Base-by-base conservation (phyloP, 2,329 filamentous ascomycete genomes). In the Triangularia setosa region DNA sequence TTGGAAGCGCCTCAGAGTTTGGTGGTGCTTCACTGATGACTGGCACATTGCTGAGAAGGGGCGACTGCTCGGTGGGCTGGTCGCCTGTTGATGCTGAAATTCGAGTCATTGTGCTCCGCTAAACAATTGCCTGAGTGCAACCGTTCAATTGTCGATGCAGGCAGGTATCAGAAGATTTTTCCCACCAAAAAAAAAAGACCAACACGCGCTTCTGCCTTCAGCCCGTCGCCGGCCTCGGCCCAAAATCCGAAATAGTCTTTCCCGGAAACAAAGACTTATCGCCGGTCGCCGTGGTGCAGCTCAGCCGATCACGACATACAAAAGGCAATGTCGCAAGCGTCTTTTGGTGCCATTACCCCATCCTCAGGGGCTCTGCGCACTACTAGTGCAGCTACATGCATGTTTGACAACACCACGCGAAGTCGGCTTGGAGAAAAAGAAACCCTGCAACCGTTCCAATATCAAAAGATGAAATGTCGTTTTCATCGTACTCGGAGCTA, bases 271-370 rank as follows among this genome's bases (percentile, higher is more conserved):
- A 62, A 57, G 60, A 44, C 57, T 30, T 54, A 58, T 28, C 55
- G 52, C 55, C 65, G 58, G 27, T n/a, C n/a, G 12, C 14, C 54
- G 23, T 12, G n/a, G 2, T 58, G 35, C 30, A 35, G 35, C 44
- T 33, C 25, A 44, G 44, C 28, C 30, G 62, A 69, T 69, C 64
- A 66, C 67, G 69, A 69, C 67, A 70, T 70, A 58, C 18, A 21
- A 18, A 52, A 61, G 55, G 33, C 63, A 44, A 70, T 68, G 66
- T 70, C 69, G 69, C 61, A 64, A 70, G 23, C 52, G 14, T 11
- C 55, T 44, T 48, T 16, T n/a, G 28, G 16, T 16, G n/a, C 25
- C 28, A 53, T 53, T 14, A 35, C 21, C 60, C 55, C 64, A 60
- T 61, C 35, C 53, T 56, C 56, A 24, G 55, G 23, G 52, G 11